Evolutionary conservation across 768 basidiomycete species (phyloP), one percentile per base, ranked within the genome.

Genomic region (Mycena epipterygia): DNA sequence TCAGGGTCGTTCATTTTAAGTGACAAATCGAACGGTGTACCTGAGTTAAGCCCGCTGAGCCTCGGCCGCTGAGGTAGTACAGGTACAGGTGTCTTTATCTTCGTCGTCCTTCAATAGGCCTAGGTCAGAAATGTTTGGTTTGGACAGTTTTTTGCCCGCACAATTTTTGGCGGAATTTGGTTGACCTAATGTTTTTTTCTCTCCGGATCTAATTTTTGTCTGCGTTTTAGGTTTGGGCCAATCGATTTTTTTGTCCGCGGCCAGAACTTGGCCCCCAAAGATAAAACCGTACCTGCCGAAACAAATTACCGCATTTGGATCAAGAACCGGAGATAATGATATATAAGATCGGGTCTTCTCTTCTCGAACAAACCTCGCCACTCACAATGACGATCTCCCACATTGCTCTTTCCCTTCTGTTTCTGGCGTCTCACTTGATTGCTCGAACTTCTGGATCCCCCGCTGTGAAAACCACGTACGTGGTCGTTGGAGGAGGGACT

Each of bases 401-500:
- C 37, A 58, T 58, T 58, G 37, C 44, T 59, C 44, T 59, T 39
- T 49, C 60, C 46, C 11, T 49, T 44, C 32, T 30, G 32, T 51
- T 62, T 39, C 46, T 62, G 25, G 12, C 53, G n/a, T 37, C 53
- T 56, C 35, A 37, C 53, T 30, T 59, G 27, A 12, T 51, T 51
- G 49, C 49, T 51, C 49, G 30, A 51, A 29, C 49, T 51, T 51
- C 49, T 51, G 49, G 49, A 51, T 56, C 60, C n/a, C 13, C 49
- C 35, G 49, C 27, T 41, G 49, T 37, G 49, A 41, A 63, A 30
- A 63, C 49, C 33, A 63, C 61, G 6, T 63, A 63, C 17, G 49
- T 63, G 33, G 61, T 63, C 27, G 61, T 63, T 23, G 61, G 61
- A 35, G 61, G 48, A n/a, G 61, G 61, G 37, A 63, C 61, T 21